Evolutionary conservation across 768 basidiomycete species (phyloP), one percentile per base, ranked within the genome.

Genomic region (Russula griseocarnosa): DNA sequence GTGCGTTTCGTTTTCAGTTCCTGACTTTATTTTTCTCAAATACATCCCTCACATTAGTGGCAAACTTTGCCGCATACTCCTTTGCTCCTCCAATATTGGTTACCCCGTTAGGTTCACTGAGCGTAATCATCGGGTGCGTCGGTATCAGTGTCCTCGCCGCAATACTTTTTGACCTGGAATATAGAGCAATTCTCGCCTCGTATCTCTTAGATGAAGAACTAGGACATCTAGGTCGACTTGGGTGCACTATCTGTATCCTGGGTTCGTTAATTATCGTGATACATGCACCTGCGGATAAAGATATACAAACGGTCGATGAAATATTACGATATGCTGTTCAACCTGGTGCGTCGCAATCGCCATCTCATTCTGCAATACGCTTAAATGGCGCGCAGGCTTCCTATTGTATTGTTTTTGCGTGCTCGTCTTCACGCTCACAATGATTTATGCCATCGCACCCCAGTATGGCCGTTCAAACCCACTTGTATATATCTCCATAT

Each of bases 61-160:
- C 90, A 60, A 91, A 91, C 77, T 98, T 98, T 76, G 94, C 95
- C 8, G 96, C 96, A 9, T 98, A 98, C 73, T 91, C 94, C 0
- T 99, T 98, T 70, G 97, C 97, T 2, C 97, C 96, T 65, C 92
- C 97, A 69, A 95, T 98, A 72, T 81, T 99, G 61, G 94, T 99
- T n/a, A 98, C 96, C 1, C 97, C 97, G 1, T 77, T 99, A n/a
- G 97, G 97, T 60, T 94, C 96, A 24, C 80, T 97, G 49, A 95
- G 92, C 73, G 97, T 99, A 14, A 82, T 99, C 67, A 91, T 99
- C 65, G 97, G 96, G 95, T 96, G 70, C 64, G 87, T 76, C 13
- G 30, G 56, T 55, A 14, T 13, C 20, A 26, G 5, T 38, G 13
- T 49, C 46, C 14, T 47, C 59, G 22, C 20, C 67, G 16, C 56